Percentiles rank a stretch among this genome's conserved stretches.
Evolutionary conservation across 2,329 filamentous ascomycete species (phyloP).

Genomic region (Colletotrichum plurivorum): DNA sequence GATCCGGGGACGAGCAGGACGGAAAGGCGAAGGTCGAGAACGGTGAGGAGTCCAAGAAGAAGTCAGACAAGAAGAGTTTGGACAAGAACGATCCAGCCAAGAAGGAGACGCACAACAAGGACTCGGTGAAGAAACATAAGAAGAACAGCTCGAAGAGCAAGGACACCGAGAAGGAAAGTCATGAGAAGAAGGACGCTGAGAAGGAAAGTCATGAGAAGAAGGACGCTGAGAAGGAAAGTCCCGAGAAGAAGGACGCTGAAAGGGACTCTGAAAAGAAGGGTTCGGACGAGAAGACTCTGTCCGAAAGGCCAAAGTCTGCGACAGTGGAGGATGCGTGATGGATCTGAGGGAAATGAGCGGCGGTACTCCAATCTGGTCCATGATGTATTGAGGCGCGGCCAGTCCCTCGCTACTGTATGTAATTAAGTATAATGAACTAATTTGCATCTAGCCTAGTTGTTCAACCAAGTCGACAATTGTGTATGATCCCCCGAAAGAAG

Average conservation of each 20-base stretch:
- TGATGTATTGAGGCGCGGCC: no score
- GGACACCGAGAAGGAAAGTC: no score
- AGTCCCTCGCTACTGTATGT: no score
- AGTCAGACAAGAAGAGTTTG: neutral
- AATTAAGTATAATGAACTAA: no score
- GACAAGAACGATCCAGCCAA: neutral
- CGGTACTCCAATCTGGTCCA: no score
- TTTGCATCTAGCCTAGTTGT: no score
- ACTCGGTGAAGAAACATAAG: no score
- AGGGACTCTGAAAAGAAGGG: neutral
- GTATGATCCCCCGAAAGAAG: no score
- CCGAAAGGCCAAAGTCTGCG: conserved; percentile 13
- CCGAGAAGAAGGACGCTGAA: conserved; percentile 42
- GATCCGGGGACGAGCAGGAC: neutral
- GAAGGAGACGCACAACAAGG: neutral
- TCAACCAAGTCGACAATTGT: no score
- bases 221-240: no score
- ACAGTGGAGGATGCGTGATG: neutral
- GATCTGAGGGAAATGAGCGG: no score
- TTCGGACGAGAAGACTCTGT: neutral
- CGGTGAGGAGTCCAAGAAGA: neutral
- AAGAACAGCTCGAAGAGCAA: no score
- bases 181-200: conserved; percentile 42
- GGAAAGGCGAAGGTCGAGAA: neutral
- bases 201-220: conserved; percentile 7